Evolutionary conservation across 768 basidiomycete species (phyloP), one percentile per base, ranked within the genome.

Genomic region (Pulveroboletus sp.): DNA sequence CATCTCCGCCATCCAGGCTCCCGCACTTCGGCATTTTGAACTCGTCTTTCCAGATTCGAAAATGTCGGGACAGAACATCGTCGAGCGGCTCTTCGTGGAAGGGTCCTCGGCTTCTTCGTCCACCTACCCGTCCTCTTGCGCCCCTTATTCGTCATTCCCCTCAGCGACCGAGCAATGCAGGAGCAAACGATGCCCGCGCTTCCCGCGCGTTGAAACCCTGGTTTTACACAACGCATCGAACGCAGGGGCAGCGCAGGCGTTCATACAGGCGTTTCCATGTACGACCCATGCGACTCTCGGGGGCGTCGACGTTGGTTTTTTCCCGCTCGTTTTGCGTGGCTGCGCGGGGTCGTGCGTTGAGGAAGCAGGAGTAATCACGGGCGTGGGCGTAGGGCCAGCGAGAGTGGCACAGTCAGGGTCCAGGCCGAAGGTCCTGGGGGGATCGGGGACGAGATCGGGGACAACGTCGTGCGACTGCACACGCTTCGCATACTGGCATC

Each of bases 31-130:
- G 32, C 67, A 67, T 17, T 66, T 66, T 22, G 67, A 66, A 30
- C 67, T 66, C 9, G 55, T 68, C 32, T 66, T 68, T 26, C 67
- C 65, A 9, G 66, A 68, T 38, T 64, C 64, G 2, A 62, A 54
- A 30, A 45, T 60, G 1, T 60, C 57, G 4, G 67, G 67, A 4
- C 67, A 64, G 40, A 66, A 46, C 20, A 31, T 66, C 29, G 44
- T 54, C 23, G 60, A 66, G 38, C 59, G 54, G 17, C 43, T 66
- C 35, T 66, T 66, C 26, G 43, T 56, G 17, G 61, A 61, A 17
- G 29, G 29, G 1, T 16, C 50, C 17, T 7, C 31, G 7, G 39
- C 24, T 4, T 11, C 8, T 17, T 30, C 49, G 22, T 20, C 45
- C 3, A 24, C 42, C 7, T 26, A 53, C 9, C 36, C 29, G 24